Evolutionary conservation across 352 stramenopile genomes (phyloP), one percentile per base, ranked within the genome.

Genomic region (Pythium insidiosum): DNA sequence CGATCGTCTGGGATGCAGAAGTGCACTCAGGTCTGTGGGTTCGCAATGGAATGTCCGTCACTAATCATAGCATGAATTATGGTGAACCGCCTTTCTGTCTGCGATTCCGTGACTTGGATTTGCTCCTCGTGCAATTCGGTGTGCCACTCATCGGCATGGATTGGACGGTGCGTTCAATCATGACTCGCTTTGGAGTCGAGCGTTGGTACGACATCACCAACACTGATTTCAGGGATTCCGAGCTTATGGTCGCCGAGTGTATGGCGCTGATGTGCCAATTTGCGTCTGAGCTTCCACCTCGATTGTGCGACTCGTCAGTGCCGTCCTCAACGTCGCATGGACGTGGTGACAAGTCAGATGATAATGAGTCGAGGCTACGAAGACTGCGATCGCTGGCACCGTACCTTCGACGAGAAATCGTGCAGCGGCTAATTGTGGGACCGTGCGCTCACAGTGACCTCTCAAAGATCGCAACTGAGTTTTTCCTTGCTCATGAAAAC

Each of bases 1-100:
- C 77, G 15, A 86, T 93, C 29, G 75, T 93, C n/a, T 93, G 81
- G 81, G 81, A 93, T 44, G 71, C 81, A 13, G 77, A 93, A 53
- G 81, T 93, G 1, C 81, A 93, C 44, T 84, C 69, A 0, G 75
- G 78, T 4, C 63, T 94, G 30, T 94, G 81, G 81, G 74, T 89
- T 11, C 78, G 81, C 24, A 94, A 94, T 47, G 81, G 81, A 1
- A 76, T 84, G 52, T 83, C 76, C 5, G 75, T 94, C 29, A 67
- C 90, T 22, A 94, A 89, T 44, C 81, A 94, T 50, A 94, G 78
- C 38, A 91, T 94, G 76, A 94, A 94, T 50, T 94, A 94, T 48
- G 81, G 78, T 9, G 81, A 94, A 38, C 81, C 81, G n/a, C 77
- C 77, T 15, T 94, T 89, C 47, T 94, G 81, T 49, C 64, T 80